Base-by-base conservation (phyloP, 2,329 filamentous ascomycete genomes). In the Diaporthe sp. region DNA sequence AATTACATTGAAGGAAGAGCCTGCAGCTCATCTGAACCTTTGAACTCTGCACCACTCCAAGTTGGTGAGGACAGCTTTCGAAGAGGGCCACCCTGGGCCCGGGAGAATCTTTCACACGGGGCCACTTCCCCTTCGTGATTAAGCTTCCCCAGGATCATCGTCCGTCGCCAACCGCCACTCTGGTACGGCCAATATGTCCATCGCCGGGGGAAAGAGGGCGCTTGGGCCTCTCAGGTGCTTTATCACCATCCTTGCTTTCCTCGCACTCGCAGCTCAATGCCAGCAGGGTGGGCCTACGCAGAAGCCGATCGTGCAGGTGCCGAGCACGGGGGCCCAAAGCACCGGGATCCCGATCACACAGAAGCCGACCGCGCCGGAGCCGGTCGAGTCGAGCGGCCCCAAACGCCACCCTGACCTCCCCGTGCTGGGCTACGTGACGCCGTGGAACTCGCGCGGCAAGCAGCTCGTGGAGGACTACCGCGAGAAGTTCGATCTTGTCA, bases 381-480 rank as follows among this genome's bases (percentile, higher is more conserved):
- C 63, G 12, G 47, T 68, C 63, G 44, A 53, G 32, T 22, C 63
- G 3, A 68, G 44, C 47, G 63, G 63, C 35, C 61, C 35, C 51
- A 25, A 66, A 47, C 50, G 61, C n/a, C 50, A 70, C 39, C 73
- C 75, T 19, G 47, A 44, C n/a, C 70, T 76, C 6, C 75, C 76
- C 22, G 72, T 76, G 22, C 70, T 78, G 59, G 77, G 75, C 44
- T 78, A 78, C 50, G 77, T 78, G 22, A 78, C 77, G 51, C 77
- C 77, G 17, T 78, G 77, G 77, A 77, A 78, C 73, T 37, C 73
- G 30, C 77, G 77, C 10, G 77, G 77, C 32, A 77, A 74, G 47
- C 61, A 77, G 59, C 71, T 78, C 27, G 76, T 78, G 19, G 77
- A 78, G 50, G 73, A 77, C 44, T 73, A 76, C 59, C 72, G 76